These are phyloP conservation scores for Stephanocyclus meneghinianus DNA, from an alignment of 352 stramenopile species.

Conservation along the genomic window DNA sequence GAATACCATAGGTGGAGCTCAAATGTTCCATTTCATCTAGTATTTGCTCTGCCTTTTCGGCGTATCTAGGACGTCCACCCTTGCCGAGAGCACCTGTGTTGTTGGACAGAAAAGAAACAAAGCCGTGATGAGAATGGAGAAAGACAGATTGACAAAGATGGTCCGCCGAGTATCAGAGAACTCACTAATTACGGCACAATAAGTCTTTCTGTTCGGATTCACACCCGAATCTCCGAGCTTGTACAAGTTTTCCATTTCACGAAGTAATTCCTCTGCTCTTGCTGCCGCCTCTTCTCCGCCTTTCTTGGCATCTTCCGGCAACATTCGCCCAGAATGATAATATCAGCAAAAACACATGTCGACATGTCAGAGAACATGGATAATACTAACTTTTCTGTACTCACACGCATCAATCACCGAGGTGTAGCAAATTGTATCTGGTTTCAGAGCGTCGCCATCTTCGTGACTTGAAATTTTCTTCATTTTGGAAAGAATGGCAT, in stretches of 20 bases:
- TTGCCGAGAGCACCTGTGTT: conserved; percentile 31
- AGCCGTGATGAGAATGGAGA: neutral
- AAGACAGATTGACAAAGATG: neutral
- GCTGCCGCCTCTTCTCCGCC: conserved; percentile 38
- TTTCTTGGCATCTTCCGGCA: conserved; percentile 24
- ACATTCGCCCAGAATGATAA: neutral
- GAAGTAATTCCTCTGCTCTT: conserved; percentile 54
- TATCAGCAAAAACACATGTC: neutral
- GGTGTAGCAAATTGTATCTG: conserved; percentile 49
- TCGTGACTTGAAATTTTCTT: conserved; percentile 19
- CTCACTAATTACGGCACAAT: conserved; percentile 40
- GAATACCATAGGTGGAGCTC: conserved; percentile 20
- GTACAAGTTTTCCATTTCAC: conserved; percentile 60
- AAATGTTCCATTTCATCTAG: conserved; percentile 45
- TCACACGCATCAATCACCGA: conserved; percentile 43
- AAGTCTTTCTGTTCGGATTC: conserved; percentile 43
- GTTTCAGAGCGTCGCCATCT: conserved; percentile 29
- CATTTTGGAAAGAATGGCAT: conserved; percentile 43
- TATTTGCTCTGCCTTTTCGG: conserved; percentile 50
- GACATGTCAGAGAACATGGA: neutral
- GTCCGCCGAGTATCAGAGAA: neutral
- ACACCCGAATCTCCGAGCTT: conserved; percentile 41
- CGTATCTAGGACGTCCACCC: conserved; percentile 29
- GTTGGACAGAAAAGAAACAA: neutral
- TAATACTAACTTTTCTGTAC: neutral